Conservation (phyloP, 169 alveolate species). For the Plasmodium falciparum region DNA sequence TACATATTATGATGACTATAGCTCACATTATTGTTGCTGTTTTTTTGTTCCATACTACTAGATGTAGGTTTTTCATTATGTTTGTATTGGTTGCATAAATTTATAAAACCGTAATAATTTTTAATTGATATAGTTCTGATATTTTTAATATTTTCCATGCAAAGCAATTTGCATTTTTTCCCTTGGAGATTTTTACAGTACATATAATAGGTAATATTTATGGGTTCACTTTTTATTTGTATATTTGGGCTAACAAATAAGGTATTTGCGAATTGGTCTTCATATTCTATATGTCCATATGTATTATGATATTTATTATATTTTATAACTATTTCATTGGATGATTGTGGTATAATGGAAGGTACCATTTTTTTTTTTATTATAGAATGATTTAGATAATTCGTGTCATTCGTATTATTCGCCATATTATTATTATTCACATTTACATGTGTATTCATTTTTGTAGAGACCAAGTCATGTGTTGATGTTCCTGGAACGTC, state of each 20-base stretch:
- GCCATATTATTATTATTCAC: slow-evolving; percentile 8
- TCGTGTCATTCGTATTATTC: not conserved
- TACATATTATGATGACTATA: no score
- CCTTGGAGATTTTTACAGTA: slow-evolving; percentile 28
- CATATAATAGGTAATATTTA: slow-evolving; percentile 27
- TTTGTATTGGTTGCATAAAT: slow-evolving; percentile 15
- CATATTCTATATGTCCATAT: not conserved
- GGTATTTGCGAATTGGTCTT: slow-evolving; percentile 21
- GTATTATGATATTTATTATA: slow-evolving; percentile 4
- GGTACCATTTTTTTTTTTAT: slow-evolving; percentile 31
- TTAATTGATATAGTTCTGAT: slow-evolving; percentile 26
- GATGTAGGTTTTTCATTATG: slow-evolving; percentile 1
- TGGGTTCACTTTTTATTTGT: slow-evolving; percentile 38
- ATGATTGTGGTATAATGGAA: slow-evolving; percentile 42
- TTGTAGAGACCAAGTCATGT: not conserved
- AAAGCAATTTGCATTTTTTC: slow-evolving; percentile 49
- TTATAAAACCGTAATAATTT: slow-evolving; percentile 44
- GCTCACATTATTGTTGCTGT: not conserved
- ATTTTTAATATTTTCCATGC: slow-evolving; percentile 25
- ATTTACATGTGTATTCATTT: not conserved
- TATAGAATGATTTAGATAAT: not conserved
- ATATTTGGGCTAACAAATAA: slow-evolving; percentile 50
- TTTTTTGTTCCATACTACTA: slow-evolving; percentile 20
- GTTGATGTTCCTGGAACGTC: not conserved
- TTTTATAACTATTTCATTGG: slow-evolving; percentile 40